Evolutionary conservation across 2,329 filamentous ascomycete genomes (phyloP).

Genomic region (Xylaria sp.): DNA sequence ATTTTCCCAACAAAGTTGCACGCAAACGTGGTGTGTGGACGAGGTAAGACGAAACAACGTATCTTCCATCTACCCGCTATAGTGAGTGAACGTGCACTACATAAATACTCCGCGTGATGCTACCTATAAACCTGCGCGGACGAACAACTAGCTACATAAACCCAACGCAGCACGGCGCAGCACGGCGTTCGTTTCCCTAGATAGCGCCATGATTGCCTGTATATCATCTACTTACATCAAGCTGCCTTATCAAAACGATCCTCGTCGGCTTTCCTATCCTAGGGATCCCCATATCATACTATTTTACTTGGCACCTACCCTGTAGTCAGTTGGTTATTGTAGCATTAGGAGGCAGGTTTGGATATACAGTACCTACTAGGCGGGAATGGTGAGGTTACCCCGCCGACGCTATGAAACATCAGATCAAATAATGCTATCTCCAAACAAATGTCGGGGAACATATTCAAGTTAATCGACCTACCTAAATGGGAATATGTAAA

Average conservation of each 20-base stretch:
- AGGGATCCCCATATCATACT: slow-evolving; percentile 11
- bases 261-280: slow-evolving; percentile 26
- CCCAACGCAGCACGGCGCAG: slow-evolving; percentile 15
- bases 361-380: too few species aligned
- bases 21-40: not conserved
- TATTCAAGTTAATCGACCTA: not conserved
- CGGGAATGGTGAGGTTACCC: slow-evolving; percentile 13
- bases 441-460: not conserved
- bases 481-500: not conserved
- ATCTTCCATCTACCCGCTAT: not conserved
- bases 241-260: slow-evolving; percentile 2
- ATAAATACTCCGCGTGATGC: slow-evolving; percentile 4
- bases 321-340: too few species aligned
- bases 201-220: slow-evolving; percentile 14
- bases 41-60: not conserved
- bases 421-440: not conserved
- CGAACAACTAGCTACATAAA: not conserved
- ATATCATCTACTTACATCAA: not conserved
- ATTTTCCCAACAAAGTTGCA: not conserved
- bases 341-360: not conserved
- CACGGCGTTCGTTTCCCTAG: slow-evolving; percentile 3
- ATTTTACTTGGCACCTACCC: not conserved
- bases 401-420: slow-evolving; percentile 10
- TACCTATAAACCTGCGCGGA: not conserved
- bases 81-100: slow-evolving; percentile 5